Conservation (phyloP, 345 rosid genomes). For the Capsella bursapastoris region DNA sequence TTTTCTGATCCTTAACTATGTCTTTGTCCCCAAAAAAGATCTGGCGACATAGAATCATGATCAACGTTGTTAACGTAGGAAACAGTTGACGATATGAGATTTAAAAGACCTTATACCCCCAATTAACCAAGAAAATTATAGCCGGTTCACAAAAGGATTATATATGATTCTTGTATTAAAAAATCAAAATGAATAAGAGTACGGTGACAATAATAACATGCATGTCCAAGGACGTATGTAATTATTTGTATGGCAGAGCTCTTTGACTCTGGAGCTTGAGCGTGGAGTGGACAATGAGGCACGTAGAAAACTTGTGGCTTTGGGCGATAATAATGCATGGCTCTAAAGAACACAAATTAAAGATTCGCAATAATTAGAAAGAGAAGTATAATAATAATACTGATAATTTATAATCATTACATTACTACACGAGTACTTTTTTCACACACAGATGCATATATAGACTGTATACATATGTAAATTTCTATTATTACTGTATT, state of each 20-base stretch:
- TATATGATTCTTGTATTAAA: not conserved
- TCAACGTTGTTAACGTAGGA: not conserved
- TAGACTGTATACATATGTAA: not conserved
- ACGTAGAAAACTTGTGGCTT: not conserved
- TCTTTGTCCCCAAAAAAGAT: not conserved
- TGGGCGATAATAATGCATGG: not conserved
- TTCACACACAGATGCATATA: not conserved
- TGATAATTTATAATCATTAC: constrained; percentile 16
- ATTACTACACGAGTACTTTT: not conserved
- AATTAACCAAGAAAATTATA: not conserved
- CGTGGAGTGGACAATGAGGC: constrained; percentile 9
- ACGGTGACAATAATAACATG: constrained; percentile 3
- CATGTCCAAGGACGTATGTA: not conserved
- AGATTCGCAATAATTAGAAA: constrained; percentile 12
- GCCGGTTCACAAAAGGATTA: not conserved
- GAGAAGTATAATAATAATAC: not conserved
- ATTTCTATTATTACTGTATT: not conserved
- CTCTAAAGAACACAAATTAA: constrained; percentile 11
- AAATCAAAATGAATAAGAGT: not conserved
- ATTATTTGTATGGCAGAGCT: constrained; percentile 8
- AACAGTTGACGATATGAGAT: not conserved
- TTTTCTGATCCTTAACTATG: not conserved
- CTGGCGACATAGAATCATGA: not conserved
- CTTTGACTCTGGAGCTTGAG: not conserved
- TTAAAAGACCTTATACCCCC: not conserved